Evolutionary conservation across 345 rosid species (phyloP).

Genomic region (Lumnitzera littorea): DNA sequence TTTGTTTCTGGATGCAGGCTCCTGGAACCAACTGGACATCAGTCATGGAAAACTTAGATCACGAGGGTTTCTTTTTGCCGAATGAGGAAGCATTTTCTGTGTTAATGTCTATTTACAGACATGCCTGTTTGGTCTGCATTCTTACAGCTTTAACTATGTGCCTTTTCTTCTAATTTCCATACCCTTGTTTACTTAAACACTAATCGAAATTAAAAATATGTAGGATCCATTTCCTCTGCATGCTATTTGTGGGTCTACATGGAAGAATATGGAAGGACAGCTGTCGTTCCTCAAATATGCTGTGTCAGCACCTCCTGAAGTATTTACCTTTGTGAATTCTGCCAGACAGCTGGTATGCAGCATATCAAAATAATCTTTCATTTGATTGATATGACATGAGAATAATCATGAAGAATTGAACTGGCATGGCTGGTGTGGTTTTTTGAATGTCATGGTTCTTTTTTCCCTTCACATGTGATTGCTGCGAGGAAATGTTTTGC

Average conservation of each 20-base stretch:
- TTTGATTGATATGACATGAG: too few relatives aligned
- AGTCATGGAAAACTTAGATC: conserved; percentile 77
- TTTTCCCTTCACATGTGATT: not conserved
- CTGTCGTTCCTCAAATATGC: conserved; percentile 84
- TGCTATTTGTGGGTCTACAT: conserved; percentile 65
- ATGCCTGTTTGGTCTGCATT: conserved; percentile 69
- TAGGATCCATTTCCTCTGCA: conserved; percentile 94
- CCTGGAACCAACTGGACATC: conserved; percentile 72
- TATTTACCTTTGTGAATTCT: conserved; percentile 82
- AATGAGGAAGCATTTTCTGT: conserved; percentile 75
- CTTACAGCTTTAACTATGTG: not conserved
- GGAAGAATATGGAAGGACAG: conserved; percentile 90
- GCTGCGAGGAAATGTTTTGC: conserved; percentile 4
- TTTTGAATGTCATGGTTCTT: not conserved
- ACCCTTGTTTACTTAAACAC: too few relatives aligned
- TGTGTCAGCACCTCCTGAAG: conserved; percentile 67
- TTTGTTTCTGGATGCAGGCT: conserved; percentile 42
- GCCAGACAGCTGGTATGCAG: conserved; percentile 71
- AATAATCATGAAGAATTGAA: too few relatives aligned
- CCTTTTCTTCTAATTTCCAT: too few relatives aligned
- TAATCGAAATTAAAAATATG: conserved; percentile 12
- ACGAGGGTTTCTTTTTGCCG: conserved; percentile 80
- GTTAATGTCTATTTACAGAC: conserved; percentile 66
- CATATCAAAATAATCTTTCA: not conserved
- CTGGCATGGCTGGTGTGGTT: too few relatives aligned